Evolutionary conservation across 225 moss, liverwort and hornwort genomes (phyloP), one percentile per base, ranked within the genome.

Genomic region (Lunularia cruciata): DNA sequence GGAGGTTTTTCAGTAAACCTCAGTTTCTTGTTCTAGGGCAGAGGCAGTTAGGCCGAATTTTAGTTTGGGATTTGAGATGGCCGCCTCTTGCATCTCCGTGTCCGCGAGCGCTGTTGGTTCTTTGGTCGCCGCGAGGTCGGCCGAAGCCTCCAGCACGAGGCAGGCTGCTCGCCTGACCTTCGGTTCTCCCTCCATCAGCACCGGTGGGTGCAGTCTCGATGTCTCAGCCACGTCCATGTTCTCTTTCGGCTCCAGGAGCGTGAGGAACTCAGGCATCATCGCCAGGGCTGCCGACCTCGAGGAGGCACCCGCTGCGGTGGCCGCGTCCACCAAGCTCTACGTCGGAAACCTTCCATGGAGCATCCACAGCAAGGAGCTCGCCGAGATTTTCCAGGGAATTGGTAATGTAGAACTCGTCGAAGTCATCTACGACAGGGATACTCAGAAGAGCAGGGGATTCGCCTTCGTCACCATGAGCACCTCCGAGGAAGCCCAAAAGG

Each of bases 401-500:
- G 89, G 89, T 3, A 78, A 69, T 8, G 89, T 89, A n/a, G 89
- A 89, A 34, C 81, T 79, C 0, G 92, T 89, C 26, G 89, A 92
- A 86, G 95, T 95, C 1, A 92, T 92, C 5, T 95, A 90, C 57
- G 92, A 95, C 65, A 88, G 84, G 15, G 85, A 84, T 1, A 62
- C 77, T 0, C 79, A 80, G 11, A 78, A 78, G 38, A 92, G 92
- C 68, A 75, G 90, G 2, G 92, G 92, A 10, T 92, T 92, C 27
- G 92, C 87, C 6, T 92, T 92, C 37, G 92, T 92, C 8, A 92
- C 90, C 20, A 92, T 92, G 92, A 81, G 74, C 4, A 81, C 76
- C 0, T 52, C 65, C 23, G 88, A 68, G 30, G 90, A 85, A 10
- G 92, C 92, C 5, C 67, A 71, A 54, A 65, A 69, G 23, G 90